Evolutionary conservation across 805 yeast genomes (phyloP).

Genomic region (Spathaspora boniae): DNA sequence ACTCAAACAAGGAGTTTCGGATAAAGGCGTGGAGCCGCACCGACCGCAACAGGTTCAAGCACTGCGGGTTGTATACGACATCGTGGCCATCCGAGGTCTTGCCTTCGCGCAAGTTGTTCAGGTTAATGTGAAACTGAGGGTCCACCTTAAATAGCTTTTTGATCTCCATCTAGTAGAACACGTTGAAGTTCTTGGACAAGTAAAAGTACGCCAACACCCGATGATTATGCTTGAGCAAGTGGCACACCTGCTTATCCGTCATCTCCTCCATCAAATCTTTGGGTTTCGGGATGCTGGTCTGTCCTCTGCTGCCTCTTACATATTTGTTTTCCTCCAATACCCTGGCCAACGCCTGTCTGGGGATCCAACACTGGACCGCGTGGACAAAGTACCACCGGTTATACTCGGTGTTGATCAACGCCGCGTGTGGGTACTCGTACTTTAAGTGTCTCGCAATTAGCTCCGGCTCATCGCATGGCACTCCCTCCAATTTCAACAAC

Average conservation of each 20-base stretch:
- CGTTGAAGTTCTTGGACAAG: constrained; percentile 15
- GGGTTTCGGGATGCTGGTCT: constrained; percentile 3
- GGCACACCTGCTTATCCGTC: constrained; percentile 21
- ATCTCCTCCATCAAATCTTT: constrained; percentile 15
- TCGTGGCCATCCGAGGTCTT: constrained; percentile 5
- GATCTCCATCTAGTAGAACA: constrained; percentile 18
- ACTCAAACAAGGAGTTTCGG: constrained; percentile 7
- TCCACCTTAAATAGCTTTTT: constrained; percentile 14
- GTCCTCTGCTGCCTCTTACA: not conserved
- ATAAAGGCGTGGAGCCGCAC: constrained; percentile 5
- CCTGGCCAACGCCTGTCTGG: constrained; percentile 1
- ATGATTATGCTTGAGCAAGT: constrained; percentile 17
- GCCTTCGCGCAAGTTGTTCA: constrained; percentile 5
- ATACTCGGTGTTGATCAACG: constrained; percentile 16
- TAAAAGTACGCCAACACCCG: constrained; percentile 18
- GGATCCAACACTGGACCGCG: constrained; percentile 10
- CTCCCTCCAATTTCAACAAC: constrained; percentile 55
- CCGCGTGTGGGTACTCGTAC: constrained; percentile 18
- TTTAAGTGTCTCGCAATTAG: constrained; percentile 19
- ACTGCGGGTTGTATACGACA: not conserved
- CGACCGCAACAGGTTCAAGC: constrained; percentile 1
- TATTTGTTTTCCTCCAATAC: constrained; percentile 3
- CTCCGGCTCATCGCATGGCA: constrained; percentile 24
- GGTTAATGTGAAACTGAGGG: constrained; percentile 2
- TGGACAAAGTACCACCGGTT: constrained; percentile 21